A percentile compares a stretch with the other conserved stretches of the same genome.
Evolutionary conservation across 2,329 filamentous ascomycete genomes (phyloP).

Genomic region (Coccinonectria pachysandricola): DNA sequence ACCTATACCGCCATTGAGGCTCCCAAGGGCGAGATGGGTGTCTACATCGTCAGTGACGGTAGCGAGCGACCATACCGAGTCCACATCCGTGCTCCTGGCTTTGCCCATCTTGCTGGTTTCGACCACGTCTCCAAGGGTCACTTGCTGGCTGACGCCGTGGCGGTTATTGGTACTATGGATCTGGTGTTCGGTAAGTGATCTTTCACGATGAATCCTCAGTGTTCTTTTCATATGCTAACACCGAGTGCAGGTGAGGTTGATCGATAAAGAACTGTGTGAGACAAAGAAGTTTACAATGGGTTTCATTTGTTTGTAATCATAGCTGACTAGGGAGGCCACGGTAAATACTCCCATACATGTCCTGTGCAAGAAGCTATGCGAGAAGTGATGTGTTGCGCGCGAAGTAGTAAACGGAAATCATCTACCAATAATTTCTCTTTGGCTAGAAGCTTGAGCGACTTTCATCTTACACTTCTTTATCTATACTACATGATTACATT

Average conservation of each 20-base stretch:
- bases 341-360: conserved; percentile 28
- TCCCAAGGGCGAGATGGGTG: conserved; percentile 99
- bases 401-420: too few relatives aligned
- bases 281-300: conserved; percentile 22
- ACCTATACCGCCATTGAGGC: conserved; percentile 98
- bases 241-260: conserved; percentile 46
- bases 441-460: too few relatives aligned
- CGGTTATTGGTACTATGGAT: conserved; percentile 87
- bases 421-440: conserved; percentile 11
- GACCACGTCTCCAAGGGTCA: conserved; percentile 90
- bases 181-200: conserved; percentile 66
- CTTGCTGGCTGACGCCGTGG: conserved; percentile 89
- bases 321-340: conserved; percentile 25
- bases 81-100: conserved; percentile 93
- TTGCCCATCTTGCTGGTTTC: conserved; percentile 88
- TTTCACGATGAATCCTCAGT: not conserved
- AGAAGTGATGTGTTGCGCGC: conserved; percentile 15
- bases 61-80: conserved; percentile 94
- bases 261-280: conserved; percentile 33
- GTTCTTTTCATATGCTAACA: conserved; percentile 26
- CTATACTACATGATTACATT: conserved; percentile 5
- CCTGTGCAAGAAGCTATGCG: conserved; percentile 18
- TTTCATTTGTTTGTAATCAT: conserved; percentile 32
- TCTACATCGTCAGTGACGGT: conserved; percentile 91
- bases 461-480: too few relatives aligned